Percentiles rank a stretch among this genome's conserved stretches.
Evolutionary conservation across 768 basidiomycete genomes (phyloP).

Genomic region (Erythrobasidium yunnanense): DNA sequence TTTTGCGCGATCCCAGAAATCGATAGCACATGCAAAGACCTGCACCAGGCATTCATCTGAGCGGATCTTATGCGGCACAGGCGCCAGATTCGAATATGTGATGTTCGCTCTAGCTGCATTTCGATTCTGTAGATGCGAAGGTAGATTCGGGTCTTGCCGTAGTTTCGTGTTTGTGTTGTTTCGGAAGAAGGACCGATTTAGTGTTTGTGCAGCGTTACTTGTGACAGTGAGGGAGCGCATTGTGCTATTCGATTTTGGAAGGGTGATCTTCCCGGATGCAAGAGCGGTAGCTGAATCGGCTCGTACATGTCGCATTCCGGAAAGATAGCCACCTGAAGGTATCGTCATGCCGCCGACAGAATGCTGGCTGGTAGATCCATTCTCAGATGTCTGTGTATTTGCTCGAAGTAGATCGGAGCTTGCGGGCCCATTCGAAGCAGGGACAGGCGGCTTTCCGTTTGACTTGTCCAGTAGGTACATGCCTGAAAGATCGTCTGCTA

Average conservation of each 20-base stretch:
- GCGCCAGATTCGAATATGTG: conserved; percentile 17
- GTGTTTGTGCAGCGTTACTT: conserved; percentile 7
- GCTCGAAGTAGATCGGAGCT: not conserved
- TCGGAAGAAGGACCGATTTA: conserved; percentile 9
- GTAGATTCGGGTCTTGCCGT: conserved; percentile 10
- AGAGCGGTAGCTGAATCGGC: not conserved
- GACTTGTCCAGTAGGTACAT: not conserved
- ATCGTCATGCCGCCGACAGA: not conserved
- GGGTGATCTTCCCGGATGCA: not conserved
- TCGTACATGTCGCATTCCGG: not conserved
- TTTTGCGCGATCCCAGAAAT: conserved; percentile 33
- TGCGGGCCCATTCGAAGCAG: not conserved
- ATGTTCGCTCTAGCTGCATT: conserved; percentile 1
- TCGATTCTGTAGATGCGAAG: not conserved
- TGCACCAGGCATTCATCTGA: conserved; percentile 36
- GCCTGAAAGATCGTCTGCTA: conserved; percentile 9
- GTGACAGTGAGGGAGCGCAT: conserved; percentile 13
- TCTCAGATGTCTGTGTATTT: not conserved
- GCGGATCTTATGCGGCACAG: conserved; percentile 14
- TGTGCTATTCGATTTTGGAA: conserved; percentile 8
- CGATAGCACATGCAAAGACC: conserved; percentile 37
- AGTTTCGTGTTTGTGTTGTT: conserved; percentile 7
- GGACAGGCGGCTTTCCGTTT: not conserved
- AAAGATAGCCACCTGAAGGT: not conserved
- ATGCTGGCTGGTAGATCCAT: not conserved